Conservation (phyloP, 495 filamentous ascomycete genomes). For the Penicillium cataractarum region DNA sequence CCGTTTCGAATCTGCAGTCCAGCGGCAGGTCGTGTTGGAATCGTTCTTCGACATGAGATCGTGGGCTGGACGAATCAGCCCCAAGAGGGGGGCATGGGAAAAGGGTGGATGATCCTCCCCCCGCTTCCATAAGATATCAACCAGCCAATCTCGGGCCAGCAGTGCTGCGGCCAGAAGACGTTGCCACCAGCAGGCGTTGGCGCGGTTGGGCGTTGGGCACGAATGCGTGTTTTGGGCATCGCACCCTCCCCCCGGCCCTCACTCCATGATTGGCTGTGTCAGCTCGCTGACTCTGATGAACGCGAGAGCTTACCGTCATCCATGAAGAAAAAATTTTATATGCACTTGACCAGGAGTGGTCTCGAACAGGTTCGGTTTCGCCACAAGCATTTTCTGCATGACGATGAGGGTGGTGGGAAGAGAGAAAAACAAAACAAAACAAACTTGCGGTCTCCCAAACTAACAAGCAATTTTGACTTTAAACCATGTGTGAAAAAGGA, state of each 20-base stretch:
- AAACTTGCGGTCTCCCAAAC: background rate
- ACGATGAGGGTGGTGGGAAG: background rate
- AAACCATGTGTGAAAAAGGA: conserved; percentile 10
- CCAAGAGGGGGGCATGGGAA: conserved; percentile 3
- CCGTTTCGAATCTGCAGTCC: background rate
- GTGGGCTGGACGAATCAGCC: conserved; percentile 9
- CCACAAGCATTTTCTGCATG: background rate
- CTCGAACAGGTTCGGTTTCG: background rate
- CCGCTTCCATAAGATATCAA: background rate
- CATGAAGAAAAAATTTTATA: background rate
- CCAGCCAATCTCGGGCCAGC: conserved; percentile 19
- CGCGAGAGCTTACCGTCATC: conserved; percentile 19
- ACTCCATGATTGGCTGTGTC: conserved; percentile 28
- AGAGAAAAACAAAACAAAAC: background rate
- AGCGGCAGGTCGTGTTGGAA: conserved; percentile 2
- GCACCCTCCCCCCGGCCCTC: conserved; percentile 18
- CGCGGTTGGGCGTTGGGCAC: conserved; percentile 42
- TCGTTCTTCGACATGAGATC: background rate
- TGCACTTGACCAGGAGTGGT: conserved; percentile 12
- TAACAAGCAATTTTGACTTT: conserved; percentile 12
- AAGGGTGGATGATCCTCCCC: conserved; percentile 8
- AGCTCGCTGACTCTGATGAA: conserved; percentile 20
- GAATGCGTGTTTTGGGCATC: conserved; percentile 50
- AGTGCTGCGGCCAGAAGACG: conserved; percentile 20
- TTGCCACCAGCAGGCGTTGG: conserved; percentile 26